These are phyloP conservation scores for Yamadazyma friedrichii DNA, from an alignment of 1,139 yeast genomes.

Conservation along the genomic window DNA sequence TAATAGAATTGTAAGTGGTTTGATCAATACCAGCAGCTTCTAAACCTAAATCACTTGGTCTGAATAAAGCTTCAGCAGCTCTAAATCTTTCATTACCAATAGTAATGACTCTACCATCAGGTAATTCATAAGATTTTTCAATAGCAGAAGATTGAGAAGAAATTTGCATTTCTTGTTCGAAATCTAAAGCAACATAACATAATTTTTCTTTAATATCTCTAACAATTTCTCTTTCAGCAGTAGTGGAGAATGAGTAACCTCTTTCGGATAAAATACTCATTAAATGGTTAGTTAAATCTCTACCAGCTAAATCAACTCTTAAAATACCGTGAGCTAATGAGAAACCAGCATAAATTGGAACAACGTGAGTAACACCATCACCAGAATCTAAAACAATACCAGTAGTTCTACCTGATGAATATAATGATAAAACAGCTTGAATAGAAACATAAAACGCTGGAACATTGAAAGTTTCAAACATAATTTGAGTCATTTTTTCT, in stretches of 20 bases:
- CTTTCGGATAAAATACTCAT: constrained; percentile 98
- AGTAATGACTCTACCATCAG: constrained; percentile 99
- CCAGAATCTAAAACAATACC: constrained; percentile 99
- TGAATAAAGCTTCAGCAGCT: constrained; percentile 99
- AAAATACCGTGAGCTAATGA: constrained; percentile 97
- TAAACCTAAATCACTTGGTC: constrained; percentile 95
- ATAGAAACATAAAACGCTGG: constrained; percentile 99
- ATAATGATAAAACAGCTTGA: constrained; percentile 96
- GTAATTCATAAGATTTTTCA: constrained; percentile 98
- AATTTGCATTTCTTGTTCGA: constrained; percentile 98
- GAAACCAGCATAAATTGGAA: constrained; percentile 99
- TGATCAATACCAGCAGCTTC: constrained; percentile 99
- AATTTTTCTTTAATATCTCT: constrained; percentile 99
- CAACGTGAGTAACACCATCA: constrained; percentile 99
- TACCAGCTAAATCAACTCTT: constrained; percentile 99
- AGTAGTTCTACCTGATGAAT: constrained; percentile 99
- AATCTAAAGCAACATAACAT: constrained; percentile 96
- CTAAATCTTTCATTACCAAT: constrained; percentile 99
- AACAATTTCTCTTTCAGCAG: constrained; percentile 99
- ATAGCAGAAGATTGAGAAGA: constrained; percentile 97
- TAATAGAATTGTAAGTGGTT: constrained; percentile 98
- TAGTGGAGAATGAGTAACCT: constrained; percentile 97
- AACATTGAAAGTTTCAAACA: constrained; percentile 98
- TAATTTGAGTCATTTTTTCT: constrained; percentile 99
- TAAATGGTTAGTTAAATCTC: constrained; percentile 98